Conservation (phyloP, 495 filamentous ascomycete genomes). For the Hypomontagnella submonticulosa region DNA sequence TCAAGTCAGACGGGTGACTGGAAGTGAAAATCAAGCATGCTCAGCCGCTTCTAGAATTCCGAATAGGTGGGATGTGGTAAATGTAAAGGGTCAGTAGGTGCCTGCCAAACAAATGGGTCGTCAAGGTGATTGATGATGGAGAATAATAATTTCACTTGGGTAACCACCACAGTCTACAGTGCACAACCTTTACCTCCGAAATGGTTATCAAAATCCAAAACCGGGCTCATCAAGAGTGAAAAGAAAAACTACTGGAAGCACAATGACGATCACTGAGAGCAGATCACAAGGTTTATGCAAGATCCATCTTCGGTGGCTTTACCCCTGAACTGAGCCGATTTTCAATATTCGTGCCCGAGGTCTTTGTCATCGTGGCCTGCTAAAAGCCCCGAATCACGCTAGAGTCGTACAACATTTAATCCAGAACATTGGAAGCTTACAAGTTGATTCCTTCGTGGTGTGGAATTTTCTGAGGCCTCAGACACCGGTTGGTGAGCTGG, state of each 20-base stretch:
- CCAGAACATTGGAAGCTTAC: constrained; percentile 8
- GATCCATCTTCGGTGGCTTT: constrained; percentile 18
- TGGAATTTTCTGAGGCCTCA: constrained; percentile 26
- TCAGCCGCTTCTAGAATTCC: constrained; percentile 16
- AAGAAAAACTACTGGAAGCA: constrained; percentile 17
- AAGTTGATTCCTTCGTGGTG: background rate
- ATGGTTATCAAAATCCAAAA: constrained; percentile 1
- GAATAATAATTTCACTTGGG: background rate
- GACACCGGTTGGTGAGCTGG: constrained; percentile 27
- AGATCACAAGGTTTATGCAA: constrained; percentile 42
- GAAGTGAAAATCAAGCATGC: constrained; percentile 22
- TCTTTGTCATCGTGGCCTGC: constrained; percentile 11
- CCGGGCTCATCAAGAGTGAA: constrained; percentile 14
- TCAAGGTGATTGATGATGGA: constrained; percentile 6
- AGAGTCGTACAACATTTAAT: constrained; percentile 17
- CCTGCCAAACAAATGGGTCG: background rate
- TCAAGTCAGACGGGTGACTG: constrained; percentile 7
- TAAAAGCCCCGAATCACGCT: constrained; percentile 14
- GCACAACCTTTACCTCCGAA: too few relatives aligned
- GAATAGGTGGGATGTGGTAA: background rate
- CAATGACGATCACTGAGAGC: constrained; percentile 28
- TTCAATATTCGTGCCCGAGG: background rate
- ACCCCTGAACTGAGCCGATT: constrained; percentile 23
- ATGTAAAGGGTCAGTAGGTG: background rate
- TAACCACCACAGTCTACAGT: background rate